Conservation (phyloP, 805 yeast genomes). For the Kodamaea lidongshanica region DNA sequence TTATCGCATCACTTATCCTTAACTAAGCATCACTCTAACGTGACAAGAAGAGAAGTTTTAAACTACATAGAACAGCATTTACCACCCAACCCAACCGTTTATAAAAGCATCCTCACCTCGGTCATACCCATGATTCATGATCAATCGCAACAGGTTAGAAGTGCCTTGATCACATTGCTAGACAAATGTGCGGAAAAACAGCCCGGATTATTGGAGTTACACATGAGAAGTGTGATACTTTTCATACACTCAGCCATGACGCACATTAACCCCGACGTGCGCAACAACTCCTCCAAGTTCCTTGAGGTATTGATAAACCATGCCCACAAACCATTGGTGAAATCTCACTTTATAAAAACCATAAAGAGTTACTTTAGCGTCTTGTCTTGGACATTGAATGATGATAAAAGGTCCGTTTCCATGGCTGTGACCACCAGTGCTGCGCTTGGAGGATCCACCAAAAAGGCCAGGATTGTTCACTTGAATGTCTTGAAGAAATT, state of each 20-base stretch:
- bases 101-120: constrained; percentile 53
- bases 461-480: constrained; percentile 37
- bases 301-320: constrained; percentile 52
- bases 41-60: constrained; percentile 68
- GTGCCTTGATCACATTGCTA: constrained; percentile 44
- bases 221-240: constrained; percentile 55
- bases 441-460: constrained; percentile 27
- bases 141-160: constrained; percentile 58
- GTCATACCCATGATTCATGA: constrained; percentile 63
- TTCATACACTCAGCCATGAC: constrained; percentile 91
- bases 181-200: constrained; percentile 43
- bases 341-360: constrained; percentile 64
- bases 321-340: constrained; percentile 50
- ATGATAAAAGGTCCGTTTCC: constrained; percentile 30
- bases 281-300: constrained; percentile 69
- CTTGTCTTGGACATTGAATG: constrained; percentile 62
- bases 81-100: constrained; percentile 46
- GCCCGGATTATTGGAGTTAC: constrained; percentile 52
- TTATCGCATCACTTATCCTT: constrained; percentile 58
- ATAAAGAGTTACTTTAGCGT: constrained; percentile 62
- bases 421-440: constrained; percentile 30
- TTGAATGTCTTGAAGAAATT: constrained; percentile 39
- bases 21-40: constrained; percentile 64
- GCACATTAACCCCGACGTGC: constrained; percentile 70
- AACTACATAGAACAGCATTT: constrained; percentile 45